Base-by-base conservation (phyloP, 1,284 basidiomycete genomes). In the Paramarasmius palmivorus region DNA sequence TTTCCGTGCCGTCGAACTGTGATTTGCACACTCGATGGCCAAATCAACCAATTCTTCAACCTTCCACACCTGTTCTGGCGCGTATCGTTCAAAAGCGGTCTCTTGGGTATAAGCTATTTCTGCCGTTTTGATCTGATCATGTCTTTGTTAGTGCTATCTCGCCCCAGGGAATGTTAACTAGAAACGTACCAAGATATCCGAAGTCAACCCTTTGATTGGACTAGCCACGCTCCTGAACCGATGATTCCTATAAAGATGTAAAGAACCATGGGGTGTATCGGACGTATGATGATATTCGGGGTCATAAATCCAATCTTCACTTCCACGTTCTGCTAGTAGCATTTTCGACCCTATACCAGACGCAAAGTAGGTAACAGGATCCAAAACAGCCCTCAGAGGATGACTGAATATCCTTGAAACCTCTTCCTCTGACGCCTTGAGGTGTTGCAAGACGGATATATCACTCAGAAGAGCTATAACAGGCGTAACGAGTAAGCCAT, bases 351-450 rank as follows among this genome's bases (percentile, higher is more conserved):
- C 74, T 2, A 84, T 59, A n/a, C n/a, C n/a, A n/a, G n/a, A n/a
- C n/a, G n/a, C n/a, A n/a, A n/a, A n/a, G 1, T 59, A 60, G 0
- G 7, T 6, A 6, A 6, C 29, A 32, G 89, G 88, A 53, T 92
- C 84, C 53, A 87, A 73, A 41, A 88, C 70, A 22, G 81, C 88
- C 59, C 85, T 79, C 0, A 95, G 73, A 0, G 89, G 90, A 61
- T 93, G 87, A 52, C 81, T 81, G 65, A 94, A 95, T 57, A 94
- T 92, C 1, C 72, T 73, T 7, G 86, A 84, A 1, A 95, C 92
- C 65, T 95, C 92, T 5, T 75, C 77, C 23, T 79, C 77, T 10
- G 76, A 79, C 1, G 88, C 81, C 12, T 64, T 70, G 1, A 94
- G 73, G 7, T 65, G 62, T 2, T 71, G 64, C 2, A 93, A 69